Base-by-base conservation (phyloP, 2,329 filamentous ascomycete species). In the Penicillium sclerotiorum region DNA sequence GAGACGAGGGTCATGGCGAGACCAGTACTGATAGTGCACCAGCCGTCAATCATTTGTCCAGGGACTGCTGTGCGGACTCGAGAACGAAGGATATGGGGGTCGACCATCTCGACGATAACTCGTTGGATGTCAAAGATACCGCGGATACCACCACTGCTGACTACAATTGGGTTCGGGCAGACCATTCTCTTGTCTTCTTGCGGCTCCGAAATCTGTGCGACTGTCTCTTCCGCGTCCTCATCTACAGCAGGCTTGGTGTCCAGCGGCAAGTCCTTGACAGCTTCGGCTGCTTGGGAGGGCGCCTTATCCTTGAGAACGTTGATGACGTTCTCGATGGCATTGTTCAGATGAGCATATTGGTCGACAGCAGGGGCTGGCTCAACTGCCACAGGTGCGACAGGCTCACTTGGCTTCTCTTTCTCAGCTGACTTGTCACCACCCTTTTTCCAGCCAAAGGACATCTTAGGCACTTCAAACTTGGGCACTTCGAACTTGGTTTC, bases 71-170 rank as follows among this genome's bases (percentile, higher is more conserved):
- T 47, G 23, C 30, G 33, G 28, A 56, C 36, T 11, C 43, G 51
- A 15, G 50, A 39, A 17, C 53, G 53, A 8, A 58, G 53, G 8
- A 21, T 27, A 3, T 58, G 15, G 2, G 45, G 42, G 12, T 56
- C 47, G 18, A 53, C 25, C 55, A 58, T 56, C 2, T 25, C 51
- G 23, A 56, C 47, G n/a, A 58, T 38, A 20, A 58, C 28, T 28
- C 55, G 36, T 23, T 58, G 55, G 8, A 58, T 52, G 25, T 58
- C 55, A 28, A 58, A 57, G 11, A 55, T 49, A n/a, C 55, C 55
- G 1, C 47, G 46, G 8, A 57, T 57, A 12, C 55, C 55, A 22
- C 45, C 43, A 28, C 48, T 57, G 40, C 39, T 55, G 8, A 57
- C 49, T 2, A 43, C 47, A 30, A 57, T 55, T 2, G 55, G 55